These are phyloP conservation scores for Trichoderma hamatum DNA, from an alignment of 2,329 filamentous ascomycete species.

Conservation along the genomic window DNA sequence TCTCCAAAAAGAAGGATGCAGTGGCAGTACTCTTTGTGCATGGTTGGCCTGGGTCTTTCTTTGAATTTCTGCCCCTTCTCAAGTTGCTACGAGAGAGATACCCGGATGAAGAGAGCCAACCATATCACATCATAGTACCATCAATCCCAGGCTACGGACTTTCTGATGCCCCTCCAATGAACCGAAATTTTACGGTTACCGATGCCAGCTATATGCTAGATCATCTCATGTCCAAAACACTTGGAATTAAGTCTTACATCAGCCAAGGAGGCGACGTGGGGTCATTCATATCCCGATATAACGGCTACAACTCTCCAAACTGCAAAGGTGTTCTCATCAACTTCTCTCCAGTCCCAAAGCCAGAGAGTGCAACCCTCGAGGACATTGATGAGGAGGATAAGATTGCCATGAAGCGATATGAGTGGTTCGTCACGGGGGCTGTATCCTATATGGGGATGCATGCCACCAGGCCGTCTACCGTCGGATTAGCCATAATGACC, in stretches of 20 bases:
- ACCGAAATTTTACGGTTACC: neutral
- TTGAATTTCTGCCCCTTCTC: conserved; percentile 8
- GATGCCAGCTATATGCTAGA: neutral
- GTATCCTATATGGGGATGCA: neutral
- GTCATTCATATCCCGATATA: neutral
- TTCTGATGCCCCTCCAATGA: neutral
- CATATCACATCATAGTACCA: conserved; percentile 6
- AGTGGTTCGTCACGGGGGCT: neutral
- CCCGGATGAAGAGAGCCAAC: neutral
- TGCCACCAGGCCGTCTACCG: neutral
- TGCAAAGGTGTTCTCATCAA: conserved; percentile 2
- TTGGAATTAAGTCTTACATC: conserved; percentile 3
- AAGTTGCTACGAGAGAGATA: neutral
- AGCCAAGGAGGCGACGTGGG: conserved; percentile 17
- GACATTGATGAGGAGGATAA: neutral
- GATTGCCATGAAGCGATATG: neutral
- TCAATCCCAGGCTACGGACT: conserved; percentile 2
- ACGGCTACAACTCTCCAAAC: neutral
- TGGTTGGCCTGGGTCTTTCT: conserved; percentile 13
- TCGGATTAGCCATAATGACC: neutral
- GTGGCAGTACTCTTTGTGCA: neutral
- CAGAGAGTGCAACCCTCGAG: neutral
- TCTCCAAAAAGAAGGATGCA: neutral
- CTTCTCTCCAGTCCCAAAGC: neutral
- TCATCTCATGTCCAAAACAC: conserved; percentile 3